Evolutionary conservation across 306 rosid species (phyloP).

Genomic region (Echinosophora koreensis): DNA sequence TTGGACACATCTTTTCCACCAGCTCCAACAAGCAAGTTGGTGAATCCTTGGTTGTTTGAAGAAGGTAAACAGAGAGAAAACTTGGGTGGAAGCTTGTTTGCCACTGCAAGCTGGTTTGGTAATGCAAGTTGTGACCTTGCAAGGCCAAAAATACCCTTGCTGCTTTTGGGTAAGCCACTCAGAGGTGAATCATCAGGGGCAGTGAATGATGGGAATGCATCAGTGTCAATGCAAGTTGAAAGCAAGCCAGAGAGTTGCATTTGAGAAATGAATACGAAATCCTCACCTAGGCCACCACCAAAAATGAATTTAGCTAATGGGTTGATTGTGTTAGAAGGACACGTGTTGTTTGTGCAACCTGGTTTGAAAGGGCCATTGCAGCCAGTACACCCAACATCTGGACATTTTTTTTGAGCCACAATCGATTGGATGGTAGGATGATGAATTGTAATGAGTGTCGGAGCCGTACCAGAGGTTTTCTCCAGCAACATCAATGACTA

Average conservation of each 20-base stretch:
- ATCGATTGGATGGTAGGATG: constrained; percentile 27
- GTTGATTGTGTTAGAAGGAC: constrained; percentile 17
- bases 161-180: constrained; percentile 41
- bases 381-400: constrained; percentile 8
- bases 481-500: constrained; percentile 53
- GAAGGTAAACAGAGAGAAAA: constrained; percentile 46
- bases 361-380: constrained; percentile 54
- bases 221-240: constrained; percentile 20
- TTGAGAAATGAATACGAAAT: constrained; percentile 29
- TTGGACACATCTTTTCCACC: not conserved
- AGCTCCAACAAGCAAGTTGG: constrained; percentile 15
- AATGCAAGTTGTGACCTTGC: constrained; percentile 9
- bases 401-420: constrained; percentile 49
- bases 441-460: constrained; percentile 46
- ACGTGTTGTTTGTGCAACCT: constrained; percentile 52
- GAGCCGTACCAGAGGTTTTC: constrained; percentile 51
- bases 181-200: constrained; percentile 1
- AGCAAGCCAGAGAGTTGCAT: constrained; percentile 26
- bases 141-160: constrained; percentile 40
- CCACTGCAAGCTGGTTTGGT: constrained; percentile 14
- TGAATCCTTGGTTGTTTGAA: constrained; percentile 34
- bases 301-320: constrained; percentile 12
- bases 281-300: constrained; percentile 32
- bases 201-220: constrained; percentile 8
- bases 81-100: constrained; percentile 13